A percentile compares a stretch with the other conserved stretches of the same genome.
Conservation (phyloP, 2,329 filamentous ascomycete genomes). For the Penicillium sp. region DNA sequence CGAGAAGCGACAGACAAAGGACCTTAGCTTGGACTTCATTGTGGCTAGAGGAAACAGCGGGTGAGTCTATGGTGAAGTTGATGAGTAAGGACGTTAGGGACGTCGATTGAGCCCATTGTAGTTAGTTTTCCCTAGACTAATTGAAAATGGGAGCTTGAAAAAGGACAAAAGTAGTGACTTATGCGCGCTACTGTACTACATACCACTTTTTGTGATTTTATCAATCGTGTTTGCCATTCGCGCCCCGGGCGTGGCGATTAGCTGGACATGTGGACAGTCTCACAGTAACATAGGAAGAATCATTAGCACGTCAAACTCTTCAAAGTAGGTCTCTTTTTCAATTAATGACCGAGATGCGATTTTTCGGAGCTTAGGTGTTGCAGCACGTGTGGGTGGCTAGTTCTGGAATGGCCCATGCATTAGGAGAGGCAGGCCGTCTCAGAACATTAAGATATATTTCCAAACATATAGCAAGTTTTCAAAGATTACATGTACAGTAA, state of each 20-base stretch:
- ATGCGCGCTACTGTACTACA: neutral
- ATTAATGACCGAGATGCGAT: neutral
- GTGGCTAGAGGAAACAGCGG: slow-evolving; percentile 39
- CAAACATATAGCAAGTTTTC: neutral
- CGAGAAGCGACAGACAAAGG: slow-evolving; percentile 48
- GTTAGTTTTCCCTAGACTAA: neutral
- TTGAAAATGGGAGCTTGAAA: neutral
- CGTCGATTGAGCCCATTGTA: slow-evolving; percentile 13
- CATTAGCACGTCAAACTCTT: neutral
- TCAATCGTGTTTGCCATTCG: neutral
- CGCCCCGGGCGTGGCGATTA: neutral
- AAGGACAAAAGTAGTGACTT: neutral
- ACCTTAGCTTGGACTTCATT: slow-evolving; percentile 48
- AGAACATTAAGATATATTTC: slow-evolving; percentile 11
- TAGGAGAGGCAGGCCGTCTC: neutral
- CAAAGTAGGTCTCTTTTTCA: neutral
- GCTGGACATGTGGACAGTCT: neutral
- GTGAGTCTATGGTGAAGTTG: slow-evolving; percentile 41
- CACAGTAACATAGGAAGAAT: neutral
- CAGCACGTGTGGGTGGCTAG: neutral
- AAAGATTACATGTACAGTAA: too few species aligned
- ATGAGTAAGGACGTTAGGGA: slow-evolving; percentile 38
- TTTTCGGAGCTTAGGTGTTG: neutral
- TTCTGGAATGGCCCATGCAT: neutral
- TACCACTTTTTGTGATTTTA: neutral